These are phyloP conservation scores for Phytopythium kandeliae DNA, from an alignment of 352 stramenopile genomes.

Conservation along the genomic window DNA sequence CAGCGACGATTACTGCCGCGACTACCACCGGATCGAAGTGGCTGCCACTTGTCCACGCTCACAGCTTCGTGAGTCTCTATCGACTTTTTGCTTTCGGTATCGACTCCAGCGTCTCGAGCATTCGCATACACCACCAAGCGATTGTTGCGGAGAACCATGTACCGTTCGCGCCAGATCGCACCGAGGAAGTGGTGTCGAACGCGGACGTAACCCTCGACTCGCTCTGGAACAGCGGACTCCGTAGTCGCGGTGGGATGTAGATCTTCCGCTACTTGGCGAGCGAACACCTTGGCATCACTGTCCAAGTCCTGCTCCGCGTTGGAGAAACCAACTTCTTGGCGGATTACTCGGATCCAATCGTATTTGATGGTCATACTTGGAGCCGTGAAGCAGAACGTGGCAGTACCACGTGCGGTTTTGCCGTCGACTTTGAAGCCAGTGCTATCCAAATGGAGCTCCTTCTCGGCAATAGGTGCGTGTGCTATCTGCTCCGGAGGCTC, in stretches of 20 bases:
- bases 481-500: constrained; percentile 8
- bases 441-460: constrained; percentile 17
- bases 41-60: constrained; percentile 40
- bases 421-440: constrained; percentile 34
- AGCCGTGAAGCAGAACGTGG: constrained; percentile 31
- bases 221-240: neutral
- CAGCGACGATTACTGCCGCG: constrained; percentile 12
- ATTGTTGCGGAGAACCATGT: constrained; percentile 29
- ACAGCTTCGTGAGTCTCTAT: constrained; percentile 54
- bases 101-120: constrained; percentile 14
- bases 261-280: constrained; percentile 40
- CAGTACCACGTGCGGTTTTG: constrained; percentile 10
- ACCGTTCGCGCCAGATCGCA: constrained; percentile 47
- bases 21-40: constrained; percentile 20
- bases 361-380: constrained; percentile 24
- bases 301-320: constrained; percentile 54
- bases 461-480: constrained; percentile 3
- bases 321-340: constrained; percentile 56
- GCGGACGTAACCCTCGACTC: constrained; percentile 31
- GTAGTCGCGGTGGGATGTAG: constrained; percentile 10
- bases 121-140: constrained; percentile 31
- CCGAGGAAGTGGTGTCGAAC: constrained; percentile 41
- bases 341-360: constrained; percentile 47
- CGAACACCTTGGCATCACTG: constrained; percentile 45
- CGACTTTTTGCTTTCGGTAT: constrained; percentile 13